phyloP scores from a whole-genome alignment of 2,329 filamentous ascomycete species.

The Paraphaeosphaeria minitans region DNA sequence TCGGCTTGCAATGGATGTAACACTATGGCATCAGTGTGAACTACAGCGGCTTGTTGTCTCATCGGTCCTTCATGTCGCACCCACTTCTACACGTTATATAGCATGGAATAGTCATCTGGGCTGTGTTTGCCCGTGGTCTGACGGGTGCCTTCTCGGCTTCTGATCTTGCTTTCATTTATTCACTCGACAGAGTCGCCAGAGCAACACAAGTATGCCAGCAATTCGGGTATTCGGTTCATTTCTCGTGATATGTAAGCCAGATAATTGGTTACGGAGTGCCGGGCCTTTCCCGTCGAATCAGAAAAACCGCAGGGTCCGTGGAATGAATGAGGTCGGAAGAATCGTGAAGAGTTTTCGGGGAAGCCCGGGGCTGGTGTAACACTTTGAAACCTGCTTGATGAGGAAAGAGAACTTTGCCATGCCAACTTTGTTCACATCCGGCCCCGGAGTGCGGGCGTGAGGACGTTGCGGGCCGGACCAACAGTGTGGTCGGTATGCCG shows the following conservation, averaged over 20 bases:
- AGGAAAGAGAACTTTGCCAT: not conserved
- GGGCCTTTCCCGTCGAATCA: not conserved
- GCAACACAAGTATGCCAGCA: not conserved
- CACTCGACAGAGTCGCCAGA: not conserved
- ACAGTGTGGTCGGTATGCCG: not conserved
- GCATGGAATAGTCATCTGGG: not conserved
- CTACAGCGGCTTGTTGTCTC: no score
- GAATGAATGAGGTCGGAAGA: not conserved
- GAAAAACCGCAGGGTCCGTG: not conserved
- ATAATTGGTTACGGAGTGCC: not conserved
- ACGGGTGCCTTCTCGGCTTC: no score
- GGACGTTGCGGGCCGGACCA: not conserved
- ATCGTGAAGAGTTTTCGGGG: not conserved
- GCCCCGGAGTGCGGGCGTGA: not conserved
- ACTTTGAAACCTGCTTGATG: not conserved
- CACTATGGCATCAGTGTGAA: no score
- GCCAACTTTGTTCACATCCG: not conserved
- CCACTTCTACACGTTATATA: no score
- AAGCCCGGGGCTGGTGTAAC: not conserved
- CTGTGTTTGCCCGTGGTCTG: no score
- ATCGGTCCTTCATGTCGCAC: no score
- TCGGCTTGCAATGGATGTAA: no score
- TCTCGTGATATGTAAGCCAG: not conserved
- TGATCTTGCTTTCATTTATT: not conserved
- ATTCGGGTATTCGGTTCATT: not conserved